These are phyloP conservation scores for Aspergillus fumigatus DNA, from an alignment of 2,329 filamentous ascomycete species.

Conservation along the genomic window DNA sequence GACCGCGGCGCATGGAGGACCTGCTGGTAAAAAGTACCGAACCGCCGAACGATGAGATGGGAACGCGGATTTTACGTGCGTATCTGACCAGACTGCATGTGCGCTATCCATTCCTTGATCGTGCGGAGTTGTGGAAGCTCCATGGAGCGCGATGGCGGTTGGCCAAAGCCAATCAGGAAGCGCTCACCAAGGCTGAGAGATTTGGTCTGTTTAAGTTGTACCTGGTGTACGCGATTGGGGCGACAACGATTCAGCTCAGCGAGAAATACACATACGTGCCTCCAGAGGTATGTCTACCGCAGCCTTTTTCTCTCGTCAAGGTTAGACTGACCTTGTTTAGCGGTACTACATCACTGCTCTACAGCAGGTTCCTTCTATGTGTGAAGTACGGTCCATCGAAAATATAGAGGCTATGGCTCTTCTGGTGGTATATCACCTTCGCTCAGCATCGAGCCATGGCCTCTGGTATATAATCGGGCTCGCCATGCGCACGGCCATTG, in stretches of 20 bases:
- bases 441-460: conserved; percentile 48
- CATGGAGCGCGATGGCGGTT: conserved; percentile 40
- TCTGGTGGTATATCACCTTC: conserved; percentile 49
- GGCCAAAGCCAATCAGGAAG: conserved; percentile 32
- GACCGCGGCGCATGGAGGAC: conserved; percentile 37
- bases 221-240: conserved; percentile 50
- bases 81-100: conserved; percentile 46
- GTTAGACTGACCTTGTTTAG: conserved; percentile 21
- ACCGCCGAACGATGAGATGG: conserved; percentile 45
- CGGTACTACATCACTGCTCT: conserved; percentile 49
- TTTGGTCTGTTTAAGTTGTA: conserved; percentile 51
- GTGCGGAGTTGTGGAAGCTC: conserved; percentile 42
- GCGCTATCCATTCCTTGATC: conserved; percentile 49
- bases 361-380: conserved; percentile 46
- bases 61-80: conserved; percentile 40
- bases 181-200: conserved; percentile 32
- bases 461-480: conserved; percentile 54
- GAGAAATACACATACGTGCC: conserved; percentile 42
- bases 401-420: conserved; percentile 52
- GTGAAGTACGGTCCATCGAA: conserved; percentile 46
- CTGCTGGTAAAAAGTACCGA: conserved; percentile 42
- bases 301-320: neutral
- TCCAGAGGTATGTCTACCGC: conserved; percentile 34
- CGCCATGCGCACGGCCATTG: conserved; percentile 51
- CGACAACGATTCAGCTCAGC: conserved; percentile 46